Evolutionary conservation across 805 yeast species (phyloP), one percentile per base, ranked within the genome.

Genomic region (Saturnispora besseyi): DNA sequence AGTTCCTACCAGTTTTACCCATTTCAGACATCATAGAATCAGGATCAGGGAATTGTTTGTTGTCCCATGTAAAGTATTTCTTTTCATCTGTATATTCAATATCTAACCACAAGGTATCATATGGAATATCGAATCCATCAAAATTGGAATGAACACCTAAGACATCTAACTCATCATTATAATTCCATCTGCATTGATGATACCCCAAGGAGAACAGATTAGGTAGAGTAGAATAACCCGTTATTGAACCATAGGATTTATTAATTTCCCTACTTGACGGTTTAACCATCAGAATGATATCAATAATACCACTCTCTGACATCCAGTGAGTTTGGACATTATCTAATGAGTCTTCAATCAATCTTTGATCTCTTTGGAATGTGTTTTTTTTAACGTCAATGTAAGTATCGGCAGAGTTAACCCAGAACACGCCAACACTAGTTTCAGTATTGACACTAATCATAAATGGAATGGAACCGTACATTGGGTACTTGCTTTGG

Each of bases 111-210:
- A 93, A 84, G 12, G 84, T 80, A 63, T 93, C 99, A 62, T 82
- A 86, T 2, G 98, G 97, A 51, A 93, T 80, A 41, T 72, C 76
- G 58, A 78, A 62, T 52, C 75, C 71, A 63, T 91, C 98, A 75
- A 93, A 83, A 50, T 78, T 74, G 2, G 72, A 62, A 55, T 77
- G 76, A 12, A 93, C 84, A 7, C 73, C 79, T n/a, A 88, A 65
- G 1, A 93, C 91, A 65, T 93, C 99, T 10, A 74, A 73, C 61
- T 87, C 90, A 58, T 85, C 90, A 62, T 87, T 87, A 68, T 93
- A 93, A 64, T 93, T 93, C 99, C 99, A 93, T 60, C 98, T 77
- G 62, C 96, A 91, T 66, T 93, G 99, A 62, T 93, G 98, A 62
- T 93, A 87, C 0, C 96, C 98, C 12, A 89, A 64, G 0, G 96